Evolutionary conservation across 768 basidiomycete genomes (phyloP), one percentile per base, ranked within the genome.

Genomic region (Russula brevipes): DNA sequence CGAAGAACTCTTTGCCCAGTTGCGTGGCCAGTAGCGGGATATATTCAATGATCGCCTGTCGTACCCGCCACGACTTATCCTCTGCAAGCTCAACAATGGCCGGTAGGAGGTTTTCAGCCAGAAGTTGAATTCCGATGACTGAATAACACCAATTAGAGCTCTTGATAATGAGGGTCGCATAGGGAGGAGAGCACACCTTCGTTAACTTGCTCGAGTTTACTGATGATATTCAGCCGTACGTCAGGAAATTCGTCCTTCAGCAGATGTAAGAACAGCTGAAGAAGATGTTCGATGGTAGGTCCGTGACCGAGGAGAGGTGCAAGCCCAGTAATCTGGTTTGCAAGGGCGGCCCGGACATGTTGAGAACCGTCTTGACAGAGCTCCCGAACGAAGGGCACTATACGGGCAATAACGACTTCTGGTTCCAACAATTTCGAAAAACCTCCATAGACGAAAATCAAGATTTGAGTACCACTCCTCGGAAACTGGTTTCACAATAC

Each of bases 1-100:
- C 95, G 73, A 99, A 99, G 78, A 98, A 98, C 33, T 88, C 81
- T 70, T 92, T 92, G 58, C 97, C 97, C 60, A 99, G 83, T 73
- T 99, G 97, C n/a, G 89, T 94, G 47, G 97, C 95, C 51, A 99
- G 88, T 24, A 98, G 84, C n/a, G 97, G 97, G 69, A 99, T 91
- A 77, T 99, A 98, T 76, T 98, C 97, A 76, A 99, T 99, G 78
- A 99, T 98, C 8, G 97, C 97, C 76, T 99, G 97, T 69, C 97
- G 89, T 19, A 99, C 96, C 35, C 97, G 89, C 97, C 97, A 99
- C 64, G 97, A 97, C 74, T 98, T 99, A 80, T 99, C 97, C 75
- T 98, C 96, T 8, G 97, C 97, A 39, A 99, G 81, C 72, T 98
- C 92, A 66, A 98, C 91, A 68, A 99, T 98, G 42, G 97, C 97